Evolutionary conservation across 306 rosid genomes (phyloP).

Genomic region (Pachyrhizus erosus): DNA sequence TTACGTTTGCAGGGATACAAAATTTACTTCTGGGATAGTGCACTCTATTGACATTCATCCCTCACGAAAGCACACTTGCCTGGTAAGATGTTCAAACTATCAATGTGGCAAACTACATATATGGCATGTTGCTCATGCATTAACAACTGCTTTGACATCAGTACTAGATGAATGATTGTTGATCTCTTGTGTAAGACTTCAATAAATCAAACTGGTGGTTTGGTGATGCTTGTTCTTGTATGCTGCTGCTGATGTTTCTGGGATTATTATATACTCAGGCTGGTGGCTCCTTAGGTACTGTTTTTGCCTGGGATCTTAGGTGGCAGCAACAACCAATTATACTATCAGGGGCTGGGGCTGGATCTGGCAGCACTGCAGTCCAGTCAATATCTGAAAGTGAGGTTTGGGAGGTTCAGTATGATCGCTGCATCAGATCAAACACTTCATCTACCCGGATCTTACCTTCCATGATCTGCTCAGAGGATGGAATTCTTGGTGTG

Average conservation of each 20-base stretch:
- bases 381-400: conserved; percentile 81
- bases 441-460: conserved; percentile 73
- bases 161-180: not conserved
- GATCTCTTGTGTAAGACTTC: conserved; percentile 3
- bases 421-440: conserved; percentile 67
- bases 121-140: conserved; percentile 1
- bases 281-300: conserved; percentile 89
- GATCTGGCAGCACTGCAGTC: conserved; percentile 47
- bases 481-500: conserved; percentile 87
- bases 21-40: conserved; percentile 72
- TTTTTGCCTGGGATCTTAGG: conserved; percentile 98
- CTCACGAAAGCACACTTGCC: conserved; percentile 89
- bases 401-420: conserved; percentile 98
- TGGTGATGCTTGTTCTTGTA: conserved; percentile 18
- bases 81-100: conserved; percentile 54
- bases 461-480: conserved; percentile 90
- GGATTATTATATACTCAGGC: conserved; percentile 57
- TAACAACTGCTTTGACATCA: conserved; percentile 20
- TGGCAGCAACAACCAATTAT: conserved; percentile 83
- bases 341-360: conserved; percentile 77
- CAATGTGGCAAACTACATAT: conserved; percentile 16
- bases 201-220: conserved; percentile 15
- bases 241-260: conserved; percentile 28
- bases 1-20: conserved; percentile 69
- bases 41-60: conserved; percentile 93